Percentiles rank a stretch among this genome's conserved stretches.
Conservation (phyloP, 1,139 yeast species). For the Debaryomycetaceae sp. region DNA sequence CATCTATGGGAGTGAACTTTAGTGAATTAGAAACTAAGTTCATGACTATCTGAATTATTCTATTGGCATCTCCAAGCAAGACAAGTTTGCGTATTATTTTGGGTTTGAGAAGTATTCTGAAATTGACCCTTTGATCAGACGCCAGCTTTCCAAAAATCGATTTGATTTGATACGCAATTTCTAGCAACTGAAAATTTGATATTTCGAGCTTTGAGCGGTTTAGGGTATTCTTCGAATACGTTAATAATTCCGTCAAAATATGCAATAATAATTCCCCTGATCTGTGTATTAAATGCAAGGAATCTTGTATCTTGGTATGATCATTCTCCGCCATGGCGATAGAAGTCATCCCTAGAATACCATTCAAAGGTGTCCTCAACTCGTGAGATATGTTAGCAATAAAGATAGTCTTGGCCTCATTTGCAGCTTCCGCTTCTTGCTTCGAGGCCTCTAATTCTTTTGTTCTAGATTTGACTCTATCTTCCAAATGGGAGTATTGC, state of each 20-base stretch:
- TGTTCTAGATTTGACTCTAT: slow-evolving; percentile 84
- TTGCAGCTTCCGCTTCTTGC: slow-evolving; percentile 87
- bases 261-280: slow-evolving; percentile 86
- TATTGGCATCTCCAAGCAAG: slow-evolving; percentile 77
- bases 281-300: slow-evolving; percentile 71
- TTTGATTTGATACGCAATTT: slow-evolving; percentile 76
- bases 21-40: slow-evolving; percentile 83
- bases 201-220: slow-evolving; percentile 82
- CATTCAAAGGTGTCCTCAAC: slow-evolving; percentile 90
- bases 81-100: slow-evolving; percentile 58
- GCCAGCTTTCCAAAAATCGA: slow-evolving; percentile 89
- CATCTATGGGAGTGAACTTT: slow-evolving; percentile 86
- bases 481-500: slow-evolving; percentile 83
- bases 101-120: slow-evolving; percentile 59
- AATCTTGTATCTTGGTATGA: slow-evolving; percentile 57
- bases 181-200: slow-evolving; percentile 69
- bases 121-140: slow-evolving; percentile 65
- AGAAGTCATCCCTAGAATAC: slow-evolving; percentile 93
- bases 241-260: slow-evolving; percentile 80
- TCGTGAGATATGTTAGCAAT: slow-evolving; percentile 97
- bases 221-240: slow-evolving; percentile 87
- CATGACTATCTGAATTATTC: slow-evolving; percentile 84
- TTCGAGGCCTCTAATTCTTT: slow-evolving; percentile 85
- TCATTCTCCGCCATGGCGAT: slow-evolving; percentile 86
- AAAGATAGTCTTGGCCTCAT: slow-evolving; percentile 90